Conservation (phyloP, 345 rosid genomes). For the Gossypium australe region DNA sequence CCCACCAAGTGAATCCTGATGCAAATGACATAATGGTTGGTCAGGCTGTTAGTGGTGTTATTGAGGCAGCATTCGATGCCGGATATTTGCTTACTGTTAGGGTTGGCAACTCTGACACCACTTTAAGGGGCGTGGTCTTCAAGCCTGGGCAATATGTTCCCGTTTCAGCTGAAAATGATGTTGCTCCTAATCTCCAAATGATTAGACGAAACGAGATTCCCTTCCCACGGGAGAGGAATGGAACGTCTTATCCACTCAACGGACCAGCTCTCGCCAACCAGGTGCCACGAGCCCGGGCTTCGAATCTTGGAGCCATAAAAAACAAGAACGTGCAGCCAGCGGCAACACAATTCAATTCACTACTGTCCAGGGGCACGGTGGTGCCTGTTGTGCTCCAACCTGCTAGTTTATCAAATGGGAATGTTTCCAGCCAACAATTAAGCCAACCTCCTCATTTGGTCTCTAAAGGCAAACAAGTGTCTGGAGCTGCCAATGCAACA, state of each 20-base stretch:
- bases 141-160: slow-evolving; percentile 66
- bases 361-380: slow-evolving; percentile 32
- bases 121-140: slow-evolving; percentile 76
- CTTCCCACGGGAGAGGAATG: slow-evolving; percentile 34
- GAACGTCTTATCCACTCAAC: slow-evolving; percentile 14
- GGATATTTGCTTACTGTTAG: slow-evolving; percentile 75
- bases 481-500: slow-evolving; percentile 25
- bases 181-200: slow-evolving; percentile 74
- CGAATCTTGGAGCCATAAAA: slow-evolving; percentile 21
- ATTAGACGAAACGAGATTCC: slow-evolving; percentile 55
- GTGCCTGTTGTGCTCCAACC: slow-evolving; percentile 53
- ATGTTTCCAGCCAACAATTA: slow-evolving; percentile 20
- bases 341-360: slow-evolving; percentile 29
- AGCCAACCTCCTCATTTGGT: slow-evolving; percentile 18
- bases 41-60: slow-evolving; percentile 59
- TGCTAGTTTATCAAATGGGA: slow-evolving; percentile 38
- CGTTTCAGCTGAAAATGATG: slow-evolving; percentile 53
- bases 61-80: slow-evolving; percentile 68
- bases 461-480: slow-evolving; percentile 31
- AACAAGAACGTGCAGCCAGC: slow-evolving; percentile 25
- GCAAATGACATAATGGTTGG: slow-evolving; percentile 51
- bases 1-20: slow-evolving; percentile 27
- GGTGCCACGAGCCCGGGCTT: slow-evolving; percentile 10
- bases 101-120: slow-evolving; percentile 48
- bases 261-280: slow-evolving; percentile 1